A percentile compares a stretch with the other conserved stretches of the same genome.
These are phyloP conservation scores for Gossypium arboreum DNA, from an alignment of 345 rosid genomes.

Conservation along the genomic window DNA sequence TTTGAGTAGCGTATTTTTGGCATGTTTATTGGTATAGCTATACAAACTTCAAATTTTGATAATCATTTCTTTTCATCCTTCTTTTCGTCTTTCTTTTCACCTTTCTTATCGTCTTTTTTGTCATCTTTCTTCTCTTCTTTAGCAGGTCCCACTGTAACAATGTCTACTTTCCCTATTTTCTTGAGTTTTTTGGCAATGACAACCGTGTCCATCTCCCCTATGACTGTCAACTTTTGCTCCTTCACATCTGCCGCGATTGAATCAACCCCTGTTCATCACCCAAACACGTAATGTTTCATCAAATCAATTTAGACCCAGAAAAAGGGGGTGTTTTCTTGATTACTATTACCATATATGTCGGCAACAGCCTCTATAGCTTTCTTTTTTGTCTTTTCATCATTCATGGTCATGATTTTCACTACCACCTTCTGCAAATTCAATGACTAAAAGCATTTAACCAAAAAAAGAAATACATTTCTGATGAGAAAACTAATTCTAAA, in stretches of 20 bases:
- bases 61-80: background rate
- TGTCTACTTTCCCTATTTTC: constrained; percentile 33
- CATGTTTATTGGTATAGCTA: background rate
- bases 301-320: background rate
- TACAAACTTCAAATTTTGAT: background rate
- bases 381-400: constrained; percentile 40
- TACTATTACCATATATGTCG: constrained; percentile 29
- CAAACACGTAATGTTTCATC: no score
- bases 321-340: background rate
- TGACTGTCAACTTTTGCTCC: constrained; percentile 12
- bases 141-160: constrained; percentile 27
- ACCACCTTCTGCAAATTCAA: constrained; percentile 31
- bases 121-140: constrained; percentile 27
- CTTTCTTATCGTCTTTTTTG: constrained; percentile 7
- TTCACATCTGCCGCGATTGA: constrained; percentile 28
- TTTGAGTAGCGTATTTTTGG: background rate
- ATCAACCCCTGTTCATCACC: constrained; percentile 30
- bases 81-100: background rate
- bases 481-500: background rate
- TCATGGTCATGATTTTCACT: constrained; percentile 18
- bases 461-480: background rate
- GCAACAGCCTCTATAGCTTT: constrained; percentile 45
- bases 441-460: background rate
- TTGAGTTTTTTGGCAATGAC: constrained; percentile 30
- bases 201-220: constrained; percentile 29